Base-by-base conservation (phyloP, 1,139 yeast species). In the Hansenula anomala region DNA sequence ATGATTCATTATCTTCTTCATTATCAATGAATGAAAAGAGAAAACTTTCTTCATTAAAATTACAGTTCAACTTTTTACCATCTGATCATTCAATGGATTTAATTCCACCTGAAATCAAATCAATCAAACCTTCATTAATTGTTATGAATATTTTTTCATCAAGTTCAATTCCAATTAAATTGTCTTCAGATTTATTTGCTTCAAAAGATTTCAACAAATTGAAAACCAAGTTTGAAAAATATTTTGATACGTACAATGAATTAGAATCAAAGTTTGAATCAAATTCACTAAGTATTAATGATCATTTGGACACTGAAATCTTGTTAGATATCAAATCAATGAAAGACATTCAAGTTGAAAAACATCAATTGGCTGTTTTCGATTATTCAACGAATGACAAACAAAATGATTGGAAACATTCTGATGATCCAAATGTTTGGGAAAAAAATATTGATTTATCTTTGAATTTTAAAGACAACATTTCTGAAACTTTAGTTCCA, bases 101-200 rank as follows among this genome's bases (percentile, higher is more conserved):
- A 8, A 4, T 28, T 8, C 48, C 48, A 14, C 59, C 58, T 13
- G 43, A 41, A 15, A 34, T 55, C 18, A 37, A 39, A 19, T 27
- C 33, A 5, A 38, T 48, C 13, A 28, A 31, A 2, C 45, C 51
- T 6, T 40, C 43, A 9, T 31, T 56, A 17, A 22, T 51, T n/a
- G 51, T 44, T 2, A 34, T 51, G 24, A 56, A 55, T 25, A 43
- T 49, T 11, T 47, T 36, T 31, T 52, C 60, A 4, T 36, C 35
- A 3, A 24, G 42, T 8, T 46, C 58, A 4, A 48, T 56, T 16
- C 61, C 61, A 26, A 43, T 55, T n/a, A 51, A 48, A 34, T 34
- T 56, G 11, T 48, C 53, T 3, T 36, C 47, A 4, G 55, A 51
- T 33, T 30, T 52, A 29, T 45, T 52, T 25, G 11, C 43, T 14